Conservation (phyloP, 73 alveolate species). For the Tetrahymena malaccensis region DNA sequence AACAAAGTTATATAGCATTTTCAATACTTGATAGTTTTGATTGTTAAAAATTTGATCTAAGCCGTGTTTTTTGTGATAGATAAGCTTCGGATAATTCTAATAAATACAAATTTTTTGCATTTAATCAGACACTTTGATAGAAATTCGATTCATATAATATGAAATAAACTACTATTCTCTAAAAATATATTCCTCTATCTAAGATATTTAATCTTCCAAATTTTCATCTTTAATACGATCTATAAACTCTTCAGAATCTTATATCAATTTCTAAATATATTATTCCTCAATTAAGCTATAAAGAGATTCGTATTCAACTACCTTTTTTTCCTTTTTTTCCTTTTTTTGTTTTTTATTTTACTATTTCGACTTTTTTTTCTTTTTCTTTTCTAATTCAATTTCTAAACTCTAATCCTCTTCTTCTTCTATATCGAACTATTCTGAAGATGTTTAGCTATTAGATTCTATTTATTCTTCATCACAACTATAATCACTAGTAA, state of each 20-base stretch:
- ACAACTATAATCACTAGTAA: background rate
- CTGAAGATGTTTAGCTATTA: background rate
- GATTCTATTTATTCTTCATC: background rate
- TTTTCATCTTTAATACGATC: background rate
- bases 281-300: background rate
- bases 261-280: background rate
- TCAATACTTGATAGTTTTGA: background rate
- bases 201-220: background rate
- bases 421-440: background rate
- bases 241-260: background rate
- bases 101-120: background rate
- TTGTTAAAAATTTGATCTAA: background rate
- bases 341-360: background rate
- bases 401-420: background rate
- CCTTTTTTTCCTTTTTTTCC: background rate
- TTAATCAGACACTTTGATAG: background rate
- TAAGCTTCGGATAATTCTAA: background rate
- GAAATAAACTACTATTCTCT: background rate
- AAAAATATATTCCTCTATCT: background rate
- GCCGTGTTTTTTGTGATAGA: background rate
- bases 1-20: background rate
- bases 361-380: background rate
- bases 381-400: background rate
- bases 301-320: background rate
- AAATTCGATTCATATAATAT: background rate